Percentiles rank a stretch among this genome's conserved stretches.
Evolutionary conservation across 148 eudicot species (phyloP).

Genomic region (Cornus suecica): DNA sequence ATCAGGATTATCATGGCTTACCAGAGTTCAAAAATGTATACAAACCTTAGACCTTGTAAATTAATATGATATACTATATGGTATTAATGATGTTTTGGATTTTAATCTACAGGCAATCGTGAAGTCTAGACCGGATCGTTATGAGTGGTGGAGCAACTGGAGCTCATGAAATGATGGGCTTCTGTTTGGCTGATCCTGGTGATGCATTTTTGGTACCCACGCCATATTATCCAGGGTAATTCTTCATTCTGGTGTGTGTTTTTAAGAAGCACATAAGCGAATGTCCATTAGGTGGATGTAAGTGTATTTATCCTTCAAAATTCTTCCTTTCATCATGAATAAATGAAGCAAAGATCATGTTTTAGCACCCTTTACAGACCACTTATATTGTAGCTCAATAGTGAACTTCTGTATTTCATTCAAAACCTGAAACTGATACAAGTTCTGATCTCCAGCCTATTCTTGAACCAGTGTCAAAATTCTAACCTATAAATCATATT

Average conservation of each 20-base stretch:
- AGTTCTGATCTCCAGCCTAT: no score
- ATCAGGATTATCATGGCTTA: conserved; percentile 70
- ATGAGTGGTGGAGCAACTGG: conserved; percentile 70
- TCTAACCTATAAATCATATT: no score
- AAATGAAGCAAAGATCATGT: no score
- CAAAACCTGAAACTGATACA: no score
- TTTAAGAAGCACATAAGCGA: neutral
- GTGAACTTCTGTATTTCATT: no score
- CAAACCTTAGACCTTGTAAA: neutral
- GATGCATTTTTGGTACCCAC: conserved; percentile 60
- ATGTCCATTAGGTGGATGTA: no score
- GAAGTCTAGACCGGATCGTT: conserved; percentile 45
- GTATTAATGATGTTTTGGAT: neutral
- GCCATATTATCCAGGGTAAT: conserved; percentile 59
- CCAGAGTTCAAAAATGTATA: conserved; percentile 49
- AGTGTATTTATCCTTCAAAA: no score
- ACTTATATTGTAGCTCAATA: no score
- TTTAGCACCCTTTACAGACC: no score
- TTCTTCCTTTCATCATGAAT: no score
- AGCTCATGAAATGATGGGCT: conserved; percentile 49
- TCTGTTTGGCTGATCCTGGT: conserved; percentile 56
- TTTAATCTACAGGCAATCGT: conserved; percentile 43
- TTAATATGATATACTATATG: neutral
- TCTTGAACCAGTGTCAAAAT: no score
- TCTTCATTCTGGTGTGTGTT: neutral